Conservation (phyloP, 148 eudicot genomes). For the Cornus kousa region DNA sequence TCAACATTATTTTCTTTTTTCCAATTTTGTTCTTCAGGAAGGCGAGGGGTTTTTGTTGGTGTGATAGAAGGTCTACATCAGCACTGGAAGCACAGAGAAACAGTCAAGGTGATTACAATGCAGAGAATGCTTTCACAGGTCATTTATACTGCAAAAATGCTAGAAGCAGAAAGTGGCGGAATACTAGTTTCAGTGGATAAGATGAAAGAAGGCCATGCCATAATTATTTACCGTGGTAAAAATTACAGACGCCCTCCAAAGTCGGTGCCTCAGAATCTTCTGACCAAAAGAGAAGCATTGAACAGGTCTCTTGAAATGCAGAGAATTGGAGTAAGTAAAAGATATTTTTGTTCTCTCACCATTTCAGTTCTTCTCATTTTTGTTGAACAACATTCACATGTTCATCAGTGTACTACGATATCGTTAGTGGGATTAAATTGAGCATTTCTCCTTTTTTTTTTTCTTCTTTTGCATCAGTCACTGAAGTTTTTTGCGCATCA, state of each 20-base stretch:
- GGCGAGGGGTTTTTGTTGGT: conserved; percentile 91
- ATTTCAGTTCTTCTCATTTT: neutral
- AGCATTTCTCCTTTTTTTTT: conserved; percentile 7
- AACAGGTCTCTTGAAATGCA: conserved; percentile 82
- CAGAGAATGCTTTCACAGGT: conserved; percentile 60
- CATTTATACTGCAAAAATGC: conserved; percentile 61
- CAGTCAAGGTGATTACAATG: conserved; percentile 83
- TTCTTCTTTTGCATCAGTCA: conserved; percentile 44
- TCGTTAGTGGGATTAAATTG: neutral
- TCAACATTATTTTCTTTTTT: too few relatives aligned
- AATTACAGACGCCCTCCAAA: conserved; percentile 73
- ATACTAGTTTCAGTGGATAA: conserved; percentile 67
- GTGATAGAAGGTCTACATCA: conserved; percentile 90
- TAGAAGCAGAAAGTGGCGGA: conserved; percentile 83
- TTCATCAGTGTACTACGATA: neutral
- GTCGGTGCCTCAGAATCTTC: conserved; percentile 45
- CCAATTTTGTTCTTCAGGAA: conserved; percentile 42
- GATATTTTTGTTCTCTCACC: neutral
- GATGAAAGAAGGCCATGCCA: conserved; percentile 85
- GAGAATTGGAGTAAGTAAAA: conserved; percentile 78
- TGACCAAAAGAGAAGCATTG: conserved; percentile 76
- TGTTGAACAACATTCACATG: neutral
- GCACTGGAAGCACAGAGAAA: conserved; percentile 97
- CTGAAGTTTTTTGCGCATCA: conserved; percentile 75
- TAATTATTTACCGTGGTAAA: conserved; percentile 84